A percentile compares a stretch with the other conserved stretches of the same genome.
Conservation (phyloP, 306 rosid genomes). For the Glycyrrhiza uralensis region DNA sequence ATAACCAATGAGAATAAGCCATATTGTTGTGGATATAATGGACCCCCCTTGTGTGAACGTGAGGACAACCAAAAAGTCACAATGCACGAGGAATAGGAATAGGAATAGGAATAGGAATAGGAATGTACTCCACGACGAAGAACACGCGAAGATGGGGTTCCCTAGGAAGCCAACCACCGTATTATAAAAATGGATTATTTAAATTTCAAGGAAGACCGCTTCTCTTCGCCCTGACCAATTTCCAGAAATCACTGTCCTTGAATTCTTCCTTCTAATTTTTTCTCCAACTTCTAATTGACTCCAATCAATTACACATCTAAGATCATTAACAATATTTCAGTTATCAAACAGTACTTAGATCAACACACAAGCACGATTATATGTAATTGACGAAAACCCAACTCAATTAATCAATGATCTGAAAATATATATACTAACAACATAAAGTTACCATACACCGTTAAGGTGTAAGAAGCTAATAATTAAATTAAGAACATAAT, state of each 20-base stretch:
- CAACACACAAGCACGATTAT: too few relatives aligned
- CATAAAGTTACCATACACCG: too few relatives aligned
- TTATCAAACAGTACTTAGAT: too few relatives aligned
- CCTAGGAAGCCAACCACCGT: slow-evolving; percentile 19
- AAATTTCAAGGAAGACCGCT: slow-evolving; percentile 29
- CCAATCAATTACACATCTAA: too few relatives aligned
- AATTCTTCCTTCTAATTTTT: not conserved
- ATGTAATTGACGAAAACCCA: too few relatives aligned
- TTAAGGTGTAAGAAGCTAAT: too few relatives aligned
- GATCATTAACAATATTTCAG: too few relatives aligned
- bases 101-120: not conserved
- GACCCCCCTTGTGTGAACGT: not conserved
- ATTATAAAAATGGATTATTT: slow-evolving; percentile 14
- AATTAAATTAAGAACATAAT: too few relatives aligned
- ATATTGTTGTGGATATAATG: not conserved
- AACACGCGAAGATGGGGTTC: not conserved
- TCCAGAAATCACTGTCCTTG: slow-evolving; percentile 25
- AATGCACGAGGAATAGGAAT: not conserved
- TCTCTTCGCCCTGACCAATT: not conserved
- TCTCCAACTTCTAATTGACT: too few relatives aligned
- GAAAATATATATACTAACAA: too few relatives aligned
- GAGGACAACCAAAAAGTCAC: slow-evolving; percentile 13
- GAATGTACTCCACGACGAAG: not conserved
- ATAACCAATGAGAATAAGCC: not conserved
- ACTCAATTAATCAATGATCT: too few relatives aligned